Percentiles rank a stretch among this genome's conserved stretches.
Conservation (phyloP, 2,329 filamentous ascomycete genomes). For the Zalaria sp. region DNA sequence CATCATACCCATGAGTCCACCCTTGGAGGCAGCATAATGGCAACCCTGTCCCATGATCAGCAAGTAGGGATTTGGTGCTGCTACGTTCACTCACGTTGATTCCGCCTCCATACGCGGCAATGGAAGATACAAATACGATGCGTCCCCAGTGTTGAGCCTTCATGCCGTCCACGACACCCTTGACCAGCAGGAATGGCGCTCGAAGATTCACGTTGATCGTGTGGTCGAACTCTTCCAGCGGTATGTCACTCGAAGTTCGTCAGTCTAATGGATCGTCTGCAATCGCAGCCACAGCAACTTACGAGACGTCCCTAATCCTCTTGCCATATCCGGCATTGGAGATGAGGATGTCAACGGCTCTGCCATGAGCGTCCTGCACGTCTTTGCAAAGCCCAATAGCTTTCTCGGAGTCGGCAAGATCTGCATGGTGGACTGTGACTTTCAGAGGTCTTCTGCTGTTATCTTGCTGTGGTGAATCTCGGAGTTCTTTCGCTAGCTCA, state of each 20-base stretch:
- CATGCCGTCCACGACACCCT: constrained; percentile 48
- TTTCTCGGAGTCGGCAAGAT: constrained; percentile 39
- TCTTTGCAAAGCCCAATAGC: constrained; percentile 40
- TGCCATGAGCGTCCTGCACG: constrained; percentile 37
- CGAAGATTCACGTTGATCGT: constrained; percentile 48
- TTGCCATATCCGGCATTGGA: constrained; percentile 54
- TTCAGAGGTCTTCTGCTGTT: constrained; percentile 18
- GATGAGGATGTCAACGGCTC: constrained; percentile 47
- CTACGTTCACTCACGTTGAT: constrained; percentile 33
- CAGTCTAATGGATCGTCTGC: too few relatives aligned
- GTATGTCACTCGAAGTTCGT: constrained; percentile 34
- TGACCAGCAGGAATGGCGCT: constrained; percentile 47
- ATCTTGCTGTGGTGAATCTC: constrained; percentile 8
- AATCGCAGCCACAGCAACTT: not conserved
- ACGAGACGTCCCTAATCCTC: constrained; percentile 32
- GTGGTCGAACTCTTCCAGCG: constrained; percentile 49
- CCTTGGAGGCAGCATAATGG: constrained; percentile 14
- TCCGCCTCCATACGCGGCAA: constrained; percentile 48
- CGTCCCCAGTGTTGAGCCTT: constrained; percentile 45
- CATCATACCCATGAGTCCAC: constrained; percentile 49
- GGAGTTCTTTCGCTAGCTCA: constrained; percentile 28
- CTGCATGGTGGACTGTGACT: constrained; percentile 43
- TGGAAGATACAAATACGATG: constrained; percentile 50
- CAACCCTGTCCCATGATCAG: constrained; percentile 7
- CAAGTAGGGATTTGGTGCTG: too few relatives aligned